phyloP scores from a whole-genome alignment of 1,284 basidiomycete species.

The Entoloma clypeatum region DNA sequence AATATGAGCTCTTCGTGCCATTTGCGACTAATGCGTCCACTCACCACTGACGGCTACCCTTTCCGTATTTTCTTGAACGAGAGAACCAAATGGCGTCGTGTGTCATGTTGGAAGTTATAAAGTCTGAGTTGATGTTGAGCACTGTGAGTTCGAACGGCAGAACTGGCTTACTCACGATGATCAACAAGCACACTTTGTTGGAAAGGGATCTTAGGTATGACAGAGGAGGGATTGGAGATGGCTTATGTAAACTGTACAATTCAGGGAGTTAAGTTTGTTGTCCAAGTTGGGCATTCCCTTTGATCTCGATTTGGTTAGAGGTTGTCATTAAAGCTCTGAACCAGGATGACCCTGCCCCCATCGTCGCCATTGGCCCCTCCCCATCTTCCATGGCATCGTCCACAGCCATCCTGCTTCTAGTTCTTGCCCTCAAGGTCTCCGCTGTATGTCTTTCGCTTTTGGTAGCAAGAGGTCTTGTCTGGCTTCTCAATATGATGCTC shows the following conservation, averaged over 20 bases:
- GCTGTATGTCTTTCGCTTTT: conserved; percentile 29
- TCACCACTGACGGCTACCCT: conserved; percentile 92
- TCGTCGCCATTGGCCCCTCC: neutral
- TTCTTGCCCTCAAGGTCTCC: conserved; percentile 24
- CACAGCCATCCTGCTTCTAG: conserved; percentile 3
- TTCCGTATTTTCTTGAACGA: conserved; percentile 92
- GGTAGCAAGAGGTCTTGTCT: conserved; percentile 32
- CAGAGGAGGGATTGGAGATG: conserved; percentile 17
- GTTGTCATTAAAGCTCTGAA: too few relatives aligned
- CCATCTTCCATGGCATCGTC: conserved; percentile 2
- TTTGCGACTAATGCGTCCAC: conserved; percentile 26
- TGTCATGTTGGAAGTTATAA: conserved; percentile 72
- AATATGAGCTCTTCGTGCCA: conserved; percentile 3
- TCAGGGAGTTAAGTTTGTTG: conserved; percentile 29
- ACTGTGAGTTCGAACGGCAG: too few relatives aligned
- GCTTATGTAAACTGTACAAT: conserved; percentile 40
- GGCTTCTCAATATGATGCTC: conserved; percentile 40
- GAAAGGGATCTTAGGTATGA: conserved; percentile 22
- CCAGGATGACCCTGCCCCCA: neutral
- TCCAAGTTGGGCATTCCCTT: conserved; percentile 11
- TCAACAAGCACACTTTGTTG: conserved; percentile 16
- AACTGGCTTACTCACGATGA: conserved; percentile 24
- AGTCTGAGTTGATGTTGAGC: too few relatives aligned
- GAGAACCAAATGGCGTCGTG: conserved; percentile 93
- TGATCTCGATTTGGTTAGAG: conserved; percentile 4